phyloP scores from a whole-genome alignment of 148 eudicot species.

The Vaccinium vitisidaea region DNA sequence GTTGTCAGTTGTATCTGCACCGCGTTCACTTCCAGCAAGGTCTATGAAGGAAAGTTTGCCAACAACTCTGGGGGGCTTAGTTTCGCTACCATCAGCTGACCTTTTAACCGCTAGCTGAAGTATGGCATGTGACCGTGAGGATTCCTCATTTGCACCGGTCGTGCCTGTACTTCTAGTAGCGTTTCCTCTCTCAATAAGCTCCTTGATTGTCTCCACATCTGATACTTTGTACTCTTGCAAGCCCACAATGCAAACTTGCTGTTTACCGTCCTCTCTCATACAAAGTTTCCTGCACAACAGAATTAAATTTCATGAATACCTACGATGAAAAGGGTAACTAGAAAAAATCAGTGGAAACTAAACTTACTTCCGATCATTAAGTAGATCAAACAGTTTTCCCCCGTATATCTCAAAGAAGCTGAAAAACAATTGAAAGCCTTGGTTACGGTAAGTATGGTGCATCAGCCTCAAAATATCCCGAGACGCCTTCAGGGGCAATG shows the following conservation, averaged over 20 bases:
- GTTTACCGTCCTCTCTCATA: conserved; percentile 96
- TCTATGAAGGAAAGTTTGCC: conserved; percentile 98
- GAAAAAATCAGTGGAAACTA: not conserved
- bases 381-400: conserved; percentile 93
- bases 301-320: conserved; percentile 8
- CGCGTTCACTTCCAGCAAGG: conserved; percentile 99
- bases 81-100: conserved; percentile 63
- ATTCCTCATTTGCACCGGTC: conserved; percentile 99
- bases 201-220: conserved; percentile 90
- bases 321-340: not conserved
- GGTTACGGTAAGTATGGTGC: conserved; percentile 86
- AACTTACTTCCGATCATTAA: conserved; percentile 88
- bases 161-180: conserved; percentile 95
- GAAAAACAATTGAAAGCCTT: conserved; percentile 86
- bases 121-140: conserved; percentile 98
- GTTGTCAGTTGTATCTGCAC: conserved; percentile 98
- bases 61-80: conserved; percentile 76
- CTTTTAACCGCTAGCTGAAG: conserved; percentile 90
- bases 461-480: conserved; percentile 89
- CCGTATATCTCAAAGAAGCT: conserved; percentile 99
- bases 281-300: conserved; percentile 68
- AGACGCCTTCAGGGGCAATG: conserved; percentile 85
- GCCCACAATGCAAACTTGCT: conserved; percentile 98
- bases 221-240: conserved; percentile 87
- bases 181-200: conserved; percentile 92